Percentiles rank a stretch among this genome's conserved stretches.
These are phyloP conservation scores for Venturia aucupariae DNA, from an alignment of 2,329 filamentous ascomycete species.

Conservation along the genomic window DNA sequence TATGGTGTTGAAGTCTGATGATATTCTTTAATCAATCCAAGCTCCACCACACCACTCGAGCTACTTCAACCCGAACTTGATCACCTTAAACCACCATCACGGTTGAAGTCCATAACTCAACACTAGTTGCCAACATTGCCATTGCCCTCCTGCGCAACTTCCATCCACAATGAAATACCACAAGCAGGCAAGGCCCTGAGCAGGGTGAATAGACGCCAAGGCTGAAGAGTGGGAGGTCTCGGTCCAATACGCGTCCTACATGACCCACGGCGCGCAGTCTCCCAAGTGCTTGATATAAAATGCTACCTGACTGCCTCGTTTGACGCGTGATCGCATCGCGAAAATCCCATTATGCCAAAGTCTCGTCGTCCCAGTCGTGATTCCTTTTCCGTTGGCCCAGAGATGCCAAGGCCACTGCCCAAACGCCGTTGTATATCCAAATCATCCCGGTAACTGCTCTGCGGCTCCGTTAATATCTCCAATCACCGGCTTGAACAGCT, in stretches of 20 bases:
- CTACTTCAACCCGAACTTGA: too few species aligned
- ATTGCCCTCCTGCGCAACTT: neutral
- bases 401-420: neutral
- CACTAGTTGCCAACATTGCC: too few species aligned
- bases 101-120: too few species aligned
- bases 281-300: neutral
- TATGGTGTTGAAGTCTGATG: too few species aligned
- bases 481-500: constrained; percentile 47
- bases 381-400: neutral
- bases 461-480: constrained; percentile 31
- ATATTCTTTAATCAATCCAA: too few species aligned
- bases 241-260: neutral
- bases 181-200: neutral
- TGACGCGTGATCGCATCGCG: neutral
- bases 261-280: neutral
- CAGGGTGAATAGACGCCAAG: neutral
- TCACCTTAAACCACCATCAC: too few species aligned
- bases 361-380: neutral
- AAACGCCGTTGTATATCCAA: neutral
- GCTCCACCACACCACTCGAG: too few species aligned
- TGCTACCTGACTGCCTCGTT: neutral
- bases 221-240: neutral
- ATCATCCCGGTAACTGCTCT: neutral
- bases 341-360: neutral
- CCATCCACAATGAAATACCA: neutral